phyloP scores from a whole-genome alignment of 306 rosid genomes.

The Benincasa hispida region DNA sequence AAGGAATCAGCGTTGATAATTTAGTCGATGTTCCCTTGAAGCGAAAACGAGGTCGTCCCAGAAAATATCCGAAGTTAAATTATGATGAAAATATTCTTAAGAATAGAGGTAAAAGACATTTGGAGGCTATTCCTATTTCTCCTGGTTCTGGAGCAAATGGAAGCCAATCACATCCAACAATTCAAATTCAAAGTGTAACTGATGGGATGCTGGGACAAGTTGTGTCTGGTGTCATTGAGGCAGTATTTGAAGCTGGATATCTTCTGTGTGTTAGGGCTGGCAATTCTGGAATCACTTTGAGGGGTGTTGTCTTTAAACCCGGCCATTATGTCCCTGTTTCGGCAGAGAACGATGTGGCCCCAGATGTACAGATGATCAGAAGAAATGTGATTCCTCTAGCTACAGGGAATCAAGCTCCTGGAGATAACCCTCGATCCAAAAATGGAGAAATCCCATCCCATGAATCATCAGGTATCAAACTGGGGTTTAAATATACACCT shows the following conservation, averaged over 20 bases:
- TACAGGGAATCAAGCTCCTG: slow-evolving; percentile 20
- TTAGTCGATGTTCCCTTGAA: slow-evolving; percentile 54
- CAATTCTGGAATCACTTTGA: slow-evolving; percentile 51
- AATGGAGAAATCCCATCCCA: slow-evolving; percentile 18
- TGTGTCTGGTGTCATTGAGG: slow-evolving; percentile 81
- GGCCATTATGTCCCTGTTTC: slow-evolving; percentile 66
- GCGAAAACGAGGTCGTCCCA: slow-evolving; percentile 95
- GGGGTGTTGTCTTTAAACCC: slow-evolving; percentile 80
- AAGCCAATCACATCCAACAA: slow-evolving; percentile 36
- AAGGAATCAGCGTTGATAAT: slow-evolving; percentile 35
- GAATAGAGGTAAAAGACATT: slow-evolving; percentile 25
- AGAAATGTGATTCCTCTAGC: slow-evolving; percentile 49
- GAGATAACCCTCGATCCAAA: slow-evolving; percentile 31
- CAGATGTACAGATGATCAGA: slow-evolving; percentile 59
- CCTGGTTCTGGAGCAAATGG: slow-evolving; percentile 48
- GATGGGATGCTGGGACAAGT: slow-evolving; percentile 50
- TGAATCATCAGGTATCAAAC: slow-evolving; percentile 29
- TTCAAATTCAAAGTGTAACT: slow-evolving; percentile 20
- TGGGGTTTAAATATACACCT: slow-evolving; percentile 24
- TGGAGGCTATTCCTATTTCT: slow-evolving; percentile 24
- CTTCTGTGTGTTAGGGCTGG: slow-evolving; percentile 72
- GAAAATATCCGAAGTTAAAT: slow-evolving; percentile 60
- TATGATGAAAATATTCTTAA: slow-evolving; percentile 24
- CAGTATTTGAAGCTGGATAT: slow-evolving; percentile 87
- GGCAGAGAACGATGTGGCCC: slow-evolving; percentile 77